Conservation (phyloP, 345 rosid genomes). For the Citrus australasica region DNA sequence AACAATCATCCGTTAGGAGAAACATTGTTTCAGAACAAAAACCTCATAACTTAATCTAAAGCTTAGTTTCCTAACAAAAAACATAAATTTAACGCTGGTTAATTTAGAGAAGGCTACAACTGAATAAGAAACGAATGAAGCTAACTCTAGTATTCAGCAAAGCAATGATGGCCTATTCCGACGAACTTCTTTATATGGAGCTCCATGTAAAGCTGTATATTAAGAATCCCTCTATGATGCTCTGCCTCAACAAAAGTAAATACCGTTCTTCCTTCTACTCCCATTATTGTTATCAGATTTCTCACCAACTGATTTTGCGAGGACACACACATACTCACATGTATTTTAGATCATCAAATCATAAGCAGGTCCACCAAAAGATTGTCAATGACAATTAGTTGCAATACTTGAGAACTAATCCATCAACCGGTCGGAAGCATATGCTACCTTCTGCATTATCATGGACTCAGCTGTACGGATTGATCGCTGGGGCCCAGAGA, state of each 20-base stretch:
- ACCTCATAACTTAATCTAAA: background rate
- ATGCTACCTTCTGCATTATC: constrained; percentile 92
- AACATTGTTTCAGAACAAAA: background rate
- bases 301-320: constrained; percentile 9
- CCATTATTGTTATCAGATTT: constrained; percentile 13
- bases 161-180: constrained; percentile 13
- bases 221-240: constrained; percentile 26
- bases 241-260: constrained; percentile 18
- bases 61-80: background rate
- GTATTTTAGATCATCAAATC: constrained; percentile 9
- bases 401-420: constrained; percentile 34
- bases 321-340: constrained; percentile 5
- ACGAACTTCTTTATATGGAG: constrained; percentile 1
- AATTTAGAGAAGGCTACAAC: constrained; percentile 20
- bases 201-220: constrained; percentile 11
- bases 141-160: constrained; percentile 14
- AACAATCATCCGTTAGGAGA: background rate
- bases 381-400: constrained; percentile 16
- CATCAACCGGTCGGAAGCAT: constrained; percentile 71
- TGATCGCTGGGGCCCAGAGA: constrained; percentile 89
- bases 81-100: constrained; percentile 5
- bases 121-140: constrained; percentile 20
- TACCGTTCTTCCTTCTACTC: constrained; percentile 12
- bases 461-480: constrained; percentile 79
- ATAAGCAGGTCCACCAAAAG: constrained; percentile 10